Conservation (phyloP, 768 basidiomycete species). For the Chiua virens region DNA sequence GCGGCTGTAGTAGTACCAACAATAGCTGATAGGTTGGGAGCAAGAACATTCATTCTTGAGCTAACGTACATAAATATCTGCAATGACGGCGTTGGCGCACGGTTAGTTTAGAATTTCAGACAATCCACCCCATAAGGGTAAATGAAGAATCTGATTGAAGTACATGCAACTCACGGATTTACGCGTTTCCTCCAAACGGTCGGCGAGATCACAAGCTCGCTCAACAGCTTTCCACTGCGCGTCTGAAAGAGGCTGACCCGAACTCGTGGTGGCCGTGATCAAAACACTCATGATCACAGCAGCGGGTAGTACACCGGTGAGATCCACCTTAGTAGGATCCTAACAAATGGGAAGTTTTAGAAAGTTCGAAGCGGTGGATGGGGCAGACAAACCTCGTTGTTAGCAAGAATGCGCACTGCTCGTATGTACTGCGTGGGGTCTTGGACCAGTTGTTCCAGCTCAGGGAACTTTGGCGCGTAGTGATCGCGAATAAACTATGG, state of each 20-base stretch:
- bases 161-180: slow-evolving; percentile 59
- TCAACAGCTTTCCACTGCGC: slow-evolving; percentile 79
- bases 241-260: slow-evolving; percentile 69
- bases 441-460: slow-evolving; percentile 91
- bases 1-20: slow-evolving; percentile 99
- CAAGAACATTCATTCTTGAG: slow-evolving; percentile 97
- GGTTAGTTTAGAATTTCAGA: too few relatives aligned
- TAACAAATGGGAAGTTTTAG: slow-evolving; percentile 27
- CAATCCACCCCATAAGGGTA: too few relatives aligned
- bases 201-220: slow-evolving; percentile 86
- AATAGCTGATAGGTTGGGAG: slow-evolving; percentile 97
- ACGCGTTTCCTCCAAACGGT: slow-evolving; percentile 83
- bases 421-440: slow-evolving; percentile 92
- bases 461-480: slow-evolving; percentile 93
- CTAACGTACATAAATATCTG: slow-evolving; percentile 99
- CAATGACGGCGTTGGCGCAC: too few relatives aligned
- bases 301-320: slow-evolving; percentile 77
- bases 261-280: slow-evolving; percentile 90
- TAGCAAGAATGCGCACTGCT: slow-evolving; percentile 85
- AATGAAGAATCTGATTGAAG: slow-evolving; percentile 1
- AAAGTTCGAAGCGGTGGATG: not conserved
- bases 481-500: slow-evolving; percentile 94
- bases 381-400: slow-evolving; percentile 58
- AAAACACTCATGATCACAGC: slow-evolving; percentile 95
- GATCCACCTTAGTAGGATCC: slow-evolving; percentile 86